Base-by-base conservation (phyloP, 1,139 yeast genomes). In the Eremothecium cymbalariae region DNA sequence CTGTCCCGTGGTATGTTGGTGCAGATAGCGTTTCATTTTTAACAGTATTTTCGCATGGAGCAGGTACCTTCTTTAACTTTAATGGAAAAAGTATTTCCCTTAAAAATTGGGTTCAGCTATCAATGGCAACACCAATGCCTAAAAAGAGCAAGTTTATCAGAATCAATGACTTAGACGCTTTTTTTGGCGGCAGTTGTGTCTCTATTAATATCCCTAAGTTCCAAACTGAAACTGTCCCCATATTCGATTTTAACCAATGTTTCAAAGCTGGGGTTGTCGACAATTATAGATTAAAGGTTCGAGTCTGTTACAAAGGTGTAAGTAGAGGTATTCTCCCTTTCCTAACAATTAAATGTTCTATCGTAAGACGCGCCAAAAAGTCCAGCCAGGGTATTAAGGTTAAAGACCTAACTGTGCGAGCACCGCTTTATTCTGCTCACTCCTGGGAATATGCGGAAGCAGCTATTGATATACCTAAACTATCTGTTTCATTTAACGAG, bases 41-140 rank as follows among this genome's bases (percentile, higher is more conserved):
- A 37, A 61, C 67, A 0, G 57, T 59, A 32, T 64, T 64, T 39
- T 46, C 52, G 15, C 49, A 43, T 16, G 68, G 68, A 6, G 57
- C 59, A 36, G 68, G 68, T 0, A 23, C 38, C 3, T 36, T 35
- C 8, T 63, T 53, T 38, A 47, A 36, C 25, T 44, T 49, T 4
- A 37, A 42, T 21, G 67, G 68, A 1, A 33, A 39, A 3, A 38
- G 35, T 2, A 48, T 58, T 0, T 60, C 39, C 33, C 31, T 40
- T n/a, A 33, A 46, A 1, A 44, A 29, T 6, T 64, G 68, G 68
- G 62, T 61, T 5, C 40, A 37, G 11, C 16, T 37, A 12, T 18
- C 38, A n/a, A 18, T 37, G 26, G 28, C 38, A 8, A 25, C 40
- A 2, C 40, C 40, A 9, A 22, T 37, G 24, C 40, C 40, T 2